Conservation (phyloP, 2,329 filamentous ascomycete genomes). For the Trichoderma lentiforme region DNA sequence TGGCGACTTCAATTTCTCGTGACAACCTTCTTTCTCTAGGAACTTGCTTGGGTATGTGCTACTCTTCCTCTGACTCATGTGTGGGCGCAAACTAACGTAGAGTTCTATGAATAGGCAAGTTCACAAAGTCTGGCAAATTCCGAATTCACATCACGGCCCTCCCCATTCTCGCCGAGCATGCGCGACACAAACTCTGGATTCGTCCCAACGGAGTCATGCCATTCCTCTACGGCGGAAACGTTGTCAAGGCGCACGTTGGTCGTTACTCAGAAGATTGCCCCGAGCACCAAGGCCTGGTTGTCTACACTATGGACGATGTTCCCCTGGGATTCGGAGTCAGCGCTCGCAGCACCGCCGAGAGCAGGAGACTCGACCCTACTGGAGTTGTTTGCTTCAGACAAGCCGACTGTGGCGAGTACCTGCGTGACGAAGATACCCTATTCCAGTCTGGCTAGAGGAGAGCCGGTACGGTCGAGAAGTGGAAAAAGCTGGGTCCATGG, state of each 20-base stretch:
- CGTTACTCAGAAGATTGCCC: conserved; percentile 88
- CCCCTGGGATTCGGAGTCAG: conserved; percentile 88
- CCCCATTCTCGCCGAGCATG: conserved; percentile 83
- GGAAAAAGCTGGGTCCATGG: neutral
- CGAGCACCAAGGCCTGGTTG: conserved; percentile 86
- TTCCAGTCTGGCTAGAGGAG: conserved; percentile 50
- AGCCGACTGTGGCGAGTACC: conserved; percentile 90
- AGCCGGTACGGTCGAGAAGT: neutral
- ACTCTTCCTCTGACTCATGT: neutral
- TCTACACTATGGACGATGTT: conserved; percentile 88
- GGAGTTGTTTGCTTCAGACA: conserved; percentile 87
- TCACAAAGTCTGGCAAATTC: conserved; percentile 96
- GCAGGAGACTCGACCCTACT: conserved; percentile 81
- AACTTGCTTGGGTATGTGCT: conserved; percentile 65
- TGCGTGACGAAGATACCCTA: conserved; percentile 73
- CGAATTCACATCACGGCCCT: conserved; percentile 87
- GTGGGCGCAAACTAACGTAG: neutral
- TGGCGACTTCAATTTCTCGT: conserved; percentile 81
- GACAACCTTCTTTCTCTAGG: conserved; percentile 83
- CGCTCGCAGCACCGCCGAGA: conserved; percentile 80
- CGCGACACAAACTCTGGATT: conserved; percentile 95
- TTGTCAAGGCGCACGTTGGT: conserved; percentile 69
- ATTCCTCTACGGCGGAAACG: conserved; percentile 89
- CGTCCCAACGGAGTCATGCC: conserved; percentile 97
- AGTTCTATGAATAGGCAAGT: conserved; percentile 61